Base-by-base conservation (phyloP, 2,329 filamentous ascomycete genomes). In the Aspergillus ruber region DNA sequence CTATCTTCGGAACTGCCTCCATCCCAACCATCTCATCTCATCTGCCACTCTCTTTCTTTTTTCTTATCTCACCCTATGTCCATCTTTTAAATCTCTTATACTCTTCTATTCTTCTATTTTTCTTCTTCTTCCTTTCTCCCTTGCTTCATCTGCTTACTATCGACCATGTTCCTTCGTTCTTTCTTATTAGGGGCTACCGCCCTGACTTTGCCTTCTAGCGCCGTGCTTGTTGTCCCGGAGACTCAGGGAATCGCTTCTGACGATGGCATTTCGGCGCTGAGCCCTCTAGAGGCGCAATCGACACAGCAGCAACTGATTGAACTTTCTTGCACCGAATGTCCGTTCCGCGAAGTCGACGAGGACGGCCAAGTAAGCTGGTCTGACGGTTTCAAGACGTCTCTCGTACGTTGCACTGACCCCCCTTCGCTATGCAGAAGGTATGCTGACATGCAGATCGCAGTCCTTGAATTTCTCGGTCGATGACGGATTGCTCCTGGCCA, bases 191-290 rank as follows among this genome's bases (percentile, higher is more conserved):
- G 62, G 50, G 61, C 63, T 52, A 57, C 60, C 17, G 57, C 60
- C 21, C 52, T 66, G 41, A 65, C 64, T 35, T 54, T 71, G 25
- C 54, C 62, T 56, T 61, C 65, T 52, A 63, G 61, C 33, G 68
- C 68, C 21, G 58, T 71, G 44, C 56, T 71, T 43, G 63, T 71
- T 33, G 53, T 69, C 42, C 69, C 69, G 27, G 67, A 68, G 46
- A 45, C 58, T 39, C 59, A 64, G 29, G 50, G 51, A 17, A 53
- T 61, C 42, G 44, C 56, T 15, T 47, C 56, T n/a, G 48, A 56
- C 44, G 47, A 56, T 21, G 50, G 58, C 20, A 52, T 60, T 27
- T 51, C 51, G 29, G 58, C 55, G 33, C 52, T 65, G 15, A 47
- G 57, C 43, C 63, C 59, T 1, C 20, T 62, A 18, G 56, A 63